Evolutionary conservation across 805 yeast species (phyloP).

Genomic region (Candida vartiovaarae): DNA sequence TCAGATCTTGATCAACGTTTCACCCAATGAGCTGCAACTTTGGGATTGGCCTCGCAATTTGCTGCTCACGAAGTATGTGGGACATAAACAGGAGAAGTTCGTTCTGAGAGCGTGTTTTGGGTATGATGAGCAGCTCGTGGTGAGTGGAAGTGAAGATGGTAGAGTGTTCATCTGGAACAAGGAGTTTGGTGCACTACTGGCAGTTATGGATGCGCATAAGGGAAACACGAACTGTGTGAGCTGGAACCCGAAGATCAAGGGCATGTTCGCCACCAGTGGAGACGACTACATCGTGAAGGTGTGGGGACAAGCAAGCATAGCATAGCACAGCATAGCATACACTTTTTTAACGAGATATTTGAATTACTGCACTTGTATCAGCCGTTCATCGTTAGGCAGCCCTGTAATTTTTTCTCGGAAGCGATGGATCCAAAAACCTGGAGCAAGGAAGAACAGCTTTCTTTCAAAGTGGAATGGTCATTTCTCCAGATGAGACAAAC

Average conservation of each 20-base stretch:
- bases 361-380: too few relatives aligned
- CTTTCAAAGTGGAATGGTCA: too few relatives aligned
- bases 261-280: constrained; percentile 74
- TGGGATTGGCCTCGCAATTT: constrained; percentile 66
- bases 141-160: constrained; percentile 85
- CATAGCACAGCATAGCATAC: too few relatives aligned
- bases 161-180: constrained; percentile 73
- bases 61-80: constrained; percentile 56
- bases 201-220: constrained; percentile 52
- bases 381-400: too few relatives aligned
- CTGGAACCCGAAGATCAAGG: constrained; percentile 48
- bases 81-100: constrained; percentile 63
- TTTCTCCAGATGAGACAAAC: background rate
- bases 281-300: constrained; percentile 70
- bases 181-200: constrained; percentile 57
- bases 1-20: constrained; percentile 53
- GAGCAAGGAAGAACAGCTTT: background rate
- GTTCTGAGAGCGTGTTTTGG: constrained; percentile 78
- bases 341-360: too few relatives aligned
- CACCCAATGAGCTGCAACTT: constrained; percentile 70
- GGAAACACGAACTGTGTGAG: constrained; percentile 71
- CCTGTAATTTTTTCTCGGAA: too few relatives aligned
- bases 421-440: too few relatives aligned
- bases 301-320: constrained; percentile 38
- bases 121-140: constrained; percentile 55